These are phyloP conservation scores for Rutstroemia sp. DNA, from an alignment of 2,329 filamentous ascomycete species.

Conservation along the genomic window DNA sequence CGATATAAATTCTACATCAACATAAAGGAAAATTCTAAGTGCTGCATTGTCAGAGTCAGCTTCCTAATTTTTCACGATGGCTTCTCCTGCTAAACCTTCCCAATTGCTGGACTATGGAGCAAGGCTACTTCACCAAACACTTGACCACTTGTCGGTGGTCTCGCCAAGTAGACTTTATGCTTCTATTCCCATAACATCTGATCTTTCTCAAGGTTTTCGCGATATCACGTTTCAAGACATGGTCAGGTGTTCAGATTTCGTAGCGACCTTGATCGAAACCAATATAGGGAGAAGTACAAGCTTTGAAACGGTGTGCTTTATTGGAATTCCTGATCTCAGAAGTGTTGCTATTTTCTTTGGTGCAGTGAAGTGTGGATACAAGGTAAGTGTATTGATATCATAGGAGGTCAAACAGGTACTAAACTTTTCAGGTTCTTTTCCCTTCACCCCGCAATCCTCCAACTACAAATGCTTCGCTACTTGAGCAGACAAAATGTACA, in stretches of 20 bases:
- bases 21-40: too few relatives aligned
- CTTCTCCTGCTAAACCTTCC: background rate
- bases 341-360: slow-evolving; percentile 6
- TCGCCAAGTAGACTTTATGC: background rate
- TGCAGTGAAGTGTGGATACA: slow-evolving; percentile 8
- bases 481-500: slow-evolving; percentile 3
- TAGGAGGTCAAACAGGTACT: background rate
- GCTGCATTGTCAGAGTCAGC: too few relatives aligned
- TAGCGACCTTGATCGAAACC: slow-evolving; percentile 19
- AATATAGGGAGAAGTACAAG: background rate
- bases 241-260: slow-evolving; percentile 14
- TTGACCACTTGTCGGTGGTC: background rate
- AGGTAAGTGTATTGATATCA: background rate
- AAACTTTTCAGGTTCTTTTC: slow-evolving; percentile 3
- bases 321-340: slow-evolving; percentile 26
- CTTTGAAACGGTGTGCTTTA: slow-evolving; percentile 35
- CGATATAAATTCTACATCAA: too few relatives aligned
- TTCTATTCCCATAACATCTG: background rate
- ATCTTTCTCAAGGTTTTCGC: slow-evolving; percentile 4
- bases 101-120: background rate
- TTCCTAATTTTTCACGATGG: background rate
- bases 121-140: background rate
- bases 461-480: background rate
- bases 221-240: slow-evolving; percentile 13
- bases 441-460: slow-evolving; percentile 8